Base-by-base conservation (phyloP, 208 protist species). In the Naegleria lovaniensis region DNA sequence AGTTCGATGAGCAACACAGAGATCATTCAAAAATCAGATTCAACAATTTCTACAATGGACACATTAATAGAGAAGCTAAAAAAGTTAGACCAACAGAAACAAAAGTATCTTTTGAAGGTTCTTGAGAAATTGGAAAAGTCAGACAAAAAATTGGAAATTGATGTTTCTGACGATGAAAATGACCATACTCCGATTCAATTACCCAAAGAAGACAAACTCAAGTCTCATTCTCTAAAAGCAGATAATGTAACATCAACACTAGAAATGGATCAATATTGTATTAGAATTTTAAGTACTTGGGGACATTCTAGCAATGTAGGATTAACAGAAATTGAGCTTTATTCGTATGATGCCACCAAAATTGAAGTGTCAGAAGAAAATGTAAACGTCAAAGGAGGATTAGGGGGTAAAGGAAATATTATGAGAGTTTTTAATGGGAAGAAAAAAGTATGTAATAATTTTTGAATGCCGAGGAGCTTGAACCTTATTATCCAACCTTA, bases 351-450 rank as follows among this genome's bases (percentile, higher is more conserved):
- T 40, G 0, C 16, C 2, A 84, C 29, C 3, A 84, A 40, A 84
- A 41, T 41, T 36, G 76, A 84, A 11, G 29, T 84, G 7, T 15
- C 15, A 16, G 76, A 84, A 16, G 33, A 84, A 38, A 0, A 84
- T 16, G 76, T 84, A 16, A 33, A 40, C 15, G 22, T 84, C 3
- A 33, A 40, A 11, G 38, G 38, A 38, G 76, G 76, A 40, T 33
- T 84, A 5, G 76, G 76, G 5, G 76, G 33, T 0, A 33, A 84
- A 33, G 38, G 29, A 33, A 84, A 84, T 33, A 33, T 84, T 84
- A 84, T 84, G 76, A 16, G 76, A 41, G 3, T 84, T 19, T 84
- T 84, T 33, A 84, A 84, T 84, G 76, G 76, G 39, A 84, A 84
- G 76, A 84, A 41, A 40, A 84, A 48, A 48, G n/a, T 79, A 79